These are phyloP conservation scores for Parastagonospora nodorum DNA, from an alignment of 2,329 filamentous ascomycete species.

Conservation along the genomic window DNA sequence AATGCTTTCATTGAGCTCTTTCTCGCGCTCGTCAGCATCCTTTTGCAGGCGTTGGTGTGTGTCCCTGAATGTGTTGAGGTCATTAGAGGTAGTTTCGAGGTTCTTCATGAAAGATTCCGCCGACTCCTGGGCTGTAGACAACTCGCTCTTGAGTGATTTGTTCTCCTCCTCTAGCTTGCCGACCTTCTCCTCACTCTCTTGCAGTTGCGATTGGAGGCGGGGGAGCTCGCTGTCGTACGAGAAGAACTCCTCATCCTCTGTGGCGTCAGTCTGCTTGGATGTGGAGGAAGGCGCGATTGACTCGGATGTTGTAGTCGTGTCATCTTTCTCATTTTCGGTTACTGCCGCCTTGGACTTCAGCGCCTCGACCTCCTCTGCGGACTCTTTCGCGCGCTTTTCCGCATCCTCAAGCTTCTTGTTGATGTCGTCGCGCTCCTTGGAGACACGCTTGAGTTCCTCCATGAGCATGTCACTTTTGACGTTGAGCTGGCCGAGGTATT, in stretches of 20 bases:
- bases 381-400: constrained; percentile 65
- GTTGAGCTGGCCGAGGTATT: constrained; percentile 87
- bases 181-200: constrained; percentile 72
- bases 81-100: constrained; percentile 69
- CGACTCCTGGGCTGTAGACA: constrained; percentile 73
- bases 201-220: constrained; percentile 75
- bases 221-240: constrained; percentile 89
- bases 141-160: constrained; percentile 68
- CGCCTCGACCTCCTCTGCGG: constrained; percentile 67
- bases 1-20: constrained; percentile 34
- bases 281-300: constrained; percentile 28
- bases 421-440: constrained; percentile 77
- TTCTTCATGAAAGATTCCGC: constrained; percentile 56
- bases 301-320: constrained; percentile 31
- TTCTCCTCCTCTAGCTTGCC: constrained; percentile 72
- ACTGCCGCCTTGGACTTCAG: constrained; percentile 48
- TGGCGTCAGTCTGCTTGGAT: constrained; percentile 27
- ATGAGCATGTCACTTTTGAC: constrained; percentile 90
- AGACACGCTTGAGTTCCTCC: constrained; percentile 88
- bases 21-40: constrained; percentile 38
- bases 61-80: constrained; percentile 63
- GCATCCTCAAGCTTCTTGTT: constrained; percentile 76
- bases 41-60: constrained; percentile 51
- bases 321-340: constrained; percentile 19
- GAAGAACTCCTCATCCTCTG: constrained; percentile 75